Evolutionary conservation across 495 filamentous ascomycete genomes (phyloP).

Genomic region (Lepraria neglecta): DNA sequence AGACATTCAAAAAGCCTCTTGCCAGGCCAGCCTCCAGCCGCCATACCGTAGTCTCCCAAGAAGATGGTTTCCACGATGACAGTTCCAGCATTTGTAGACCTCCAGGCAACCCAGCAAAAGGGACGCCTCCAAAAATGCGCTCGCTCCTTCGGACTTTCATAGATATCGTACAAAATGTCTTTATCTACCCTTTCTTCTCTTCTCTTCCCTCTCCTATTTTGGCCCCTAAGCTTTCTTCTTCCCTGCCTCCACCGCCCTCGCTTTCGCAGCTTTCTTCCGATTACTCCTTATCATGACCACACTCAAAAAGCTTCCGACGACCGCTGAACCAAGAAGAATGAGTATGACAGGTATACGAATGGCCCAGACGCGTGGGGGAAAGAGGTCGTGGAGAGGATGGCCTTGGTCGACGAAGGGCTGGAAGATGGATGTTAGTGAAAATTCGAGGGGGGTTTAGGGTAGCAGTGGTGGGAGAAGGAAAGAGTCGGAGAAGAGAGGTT

Average conservation of each 20-base stretch:
- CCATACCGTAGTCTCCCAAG: too few species aligned
- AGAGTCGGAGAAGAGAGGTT: conserved; percentile 5
- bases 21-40: too few species aligned
- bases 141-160: too few species aligned
- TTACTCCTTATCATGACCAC: conserved; percentile 99
- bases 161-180: background rate
- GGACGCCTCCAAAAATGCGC: too few species aligned
- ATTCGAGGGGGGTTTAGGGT: conserved; percentile 9
- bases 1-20: too few species aligned
- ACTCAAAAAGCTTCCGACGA: conserved; percentile 92
- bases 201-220: background rate
- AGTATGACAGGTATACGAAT: conserved; percentile 98
- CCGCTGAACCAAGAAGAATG: conserved; percentile 81
- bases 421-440: background rate
- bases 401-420: conserved; percentile 95
- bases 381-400: conserved; percentile 89
- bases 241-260: conserved; percentile 62
- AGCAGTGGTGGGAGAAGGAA: conserved; percentile 7
- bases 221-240: conserved; percentile 53
- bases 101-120: too few species aligned
- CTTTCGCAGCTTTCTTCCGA: conserved; percentile 92
- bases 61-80: too few species aligned
- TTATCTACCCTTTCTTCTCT: too few species aligned
- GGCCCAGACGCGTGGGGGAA: conserved; percentile 96
- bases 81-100: too few species aligned